These are phyloP conservation scores for Helenozyma baotianmanensis DNA, from an alignment of 805 yeast species.

Conservation along the genomic window DNA sequence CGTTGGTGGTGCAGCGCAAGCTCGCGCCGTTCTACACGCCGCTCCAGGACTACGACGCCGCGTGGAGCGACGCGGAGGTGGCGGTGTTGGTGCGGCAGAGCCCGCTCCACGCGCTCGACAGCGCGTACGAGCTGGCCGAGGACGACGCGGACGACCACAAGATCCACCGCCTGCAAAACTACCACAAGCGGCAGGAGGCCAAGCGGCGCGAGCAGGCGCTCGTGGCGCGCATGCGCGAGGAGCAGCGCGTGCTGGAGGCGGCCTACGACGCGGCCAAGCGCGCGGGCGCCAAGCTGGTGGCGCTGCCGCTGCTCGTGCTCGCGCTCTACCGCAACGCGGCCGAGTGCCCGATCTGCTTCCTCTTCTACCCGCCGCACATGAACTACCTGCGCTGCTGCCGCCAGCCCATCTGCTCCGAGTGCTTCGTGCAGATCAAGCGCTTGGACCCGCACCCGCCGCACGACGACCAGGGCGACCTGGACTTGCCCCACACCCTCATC, in stretches of 20 bases:
- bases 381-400: slow-evolving; percentile 84
- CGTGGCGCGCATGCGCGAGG: slow-evolving; percentile 24
- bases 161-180: slow-evolving; percentile 45
- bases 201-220: slow-evolving; percentile 41
- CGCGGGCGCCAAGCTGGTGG: slow-evolving; percentile 14
- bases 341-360: slow-evolving; percentile 94
- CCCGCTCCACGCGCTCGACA: slow-evolving; percentile 53
- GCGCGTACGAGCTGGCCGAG: slow-evolving; percentile 48
- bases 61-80: slow-evolving; percentile 71
- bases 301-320: slow-evolving; percentile 46
- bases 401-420: slow-evolving; percentile 93
- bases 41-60: slow-evolving; percentile 67
- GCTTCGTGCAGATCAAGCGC: slow-evolving; percentile 93
- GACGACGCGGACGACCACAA: slow-evolving; percentile 60
- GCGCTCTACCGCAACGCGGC: slow-evolving; percentile 60
- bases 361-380: slow-evolving; percentile 73
- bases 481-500: slow-evolving; percentile 59
- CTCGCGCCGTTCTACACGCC: slow-evolving; percentile 92
- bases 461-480: slow-evolving; percentile 39
- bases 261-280: slow-evolving; percentile 26
- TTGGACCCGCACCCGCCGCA: slow-evolving; percentile 92
- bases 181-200: slow-evolving; percentile 45
- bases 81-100: slow-evolving; percentile 42
- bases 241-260: slow-evolving; percentile 32
- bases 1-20: slow-evolving; percentile 60